These are phyloP conservation scores for Hexamita inflata DNA, from an alignment of 208 protist genomes.

Conservation along the genomic window DNA sequence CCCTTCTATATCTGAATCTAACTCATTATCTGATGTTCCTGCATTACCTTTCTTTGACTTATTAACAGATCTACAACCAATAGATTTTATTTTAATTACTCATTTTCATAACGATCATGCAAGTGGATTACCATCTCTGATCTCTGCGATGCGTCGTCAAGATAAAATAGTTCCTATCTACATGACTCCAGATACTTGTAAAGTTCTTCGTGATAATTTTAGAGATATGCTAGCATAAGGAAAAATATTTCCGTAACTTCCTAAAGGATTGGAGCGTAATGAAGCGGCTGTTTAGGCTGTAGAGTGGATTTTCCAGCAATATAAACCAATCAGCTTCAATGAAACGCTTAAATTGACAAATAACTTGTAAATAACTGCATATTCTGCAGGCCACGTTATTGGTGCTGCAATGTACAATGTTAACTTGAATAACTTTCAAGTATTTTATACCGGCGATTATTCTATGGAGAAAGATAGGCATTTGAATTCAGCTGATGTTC, in stretches of 20 bases:
- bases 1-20: conserved; percentile 8
- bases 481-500: conserved; percentile 5
- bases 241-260: background rate
- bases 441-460: conserved; percentile 21
- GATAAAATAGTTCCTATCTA: conserved; percentile 3
- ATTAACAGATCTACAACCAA: background rate
- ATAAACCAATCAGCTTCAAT: background rate
- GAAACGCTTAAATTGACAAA: background rate
- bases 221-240: background rate
- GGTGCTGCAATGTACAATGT: conserved; percentile 14
- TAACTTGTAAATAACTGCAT: background rate
- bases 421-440: background rate
- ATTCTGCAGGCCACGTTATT: conserved; percentile 16
- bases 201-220: background rate
- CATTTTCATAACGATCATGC: conserved; percentile 27
- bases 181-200: conserved; percentile 12
- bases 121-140: background rate
- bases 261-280: background rate
- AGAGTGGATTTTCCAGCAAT: background rate
- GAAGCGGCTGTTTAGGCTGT: background rate
- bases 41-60: conserved; percentile 27
- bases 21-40: background rate
- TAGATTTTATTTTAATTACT: conserved; percentile 18
- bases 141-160: background rate
- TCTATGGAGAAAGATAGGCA: conserved; percentile 2